Evolutionary conservation across 225 moss, liverwort and hornwort genomes (phyloP).

Genomic region (Takakia lepidozioides): DNA sequence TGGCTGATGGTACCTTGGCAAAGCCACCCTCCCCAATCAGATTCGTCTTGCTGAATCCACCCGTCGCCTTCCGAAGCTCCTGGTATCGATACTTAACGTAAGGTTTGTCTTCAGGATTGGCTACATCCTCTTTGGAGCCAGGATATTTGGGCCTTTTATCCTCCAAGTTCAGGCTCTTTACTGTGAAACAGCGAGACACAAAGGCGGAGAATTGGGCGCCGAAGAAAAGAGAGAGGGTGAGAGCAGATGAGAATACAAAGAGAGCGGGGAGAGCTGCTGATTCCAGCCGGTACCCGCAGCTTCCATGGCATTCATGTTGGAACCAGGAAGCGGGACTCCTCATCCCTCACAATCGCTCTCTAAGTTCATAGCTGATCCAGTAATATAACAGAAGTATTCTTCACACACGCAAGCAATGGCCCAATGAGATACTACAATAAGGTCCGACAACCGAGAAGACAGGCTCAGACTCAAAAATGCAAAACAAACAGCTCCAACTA

Average conservation of each 20-base stretch:
- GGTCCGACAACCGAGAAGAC: too few species aligned
- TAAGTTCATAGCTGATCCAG: conserved; percentile 11
- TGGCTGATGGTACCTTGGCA: conserved; percentile 18
- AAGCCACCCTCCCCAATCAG: conserved; percentile 40
- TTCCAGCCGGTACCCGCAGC: not conserved
- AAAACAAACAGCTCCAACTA: too few species aligned
- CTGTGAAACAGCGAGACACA: conserved; percentile 13
- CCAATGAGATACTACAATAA: too few species aligned
- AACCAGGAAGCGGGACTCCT: conserved; percentile 8
- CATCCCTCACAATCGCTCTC: conserved; percentile 3
- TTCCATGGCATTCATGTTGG: conserved; percentile 8
- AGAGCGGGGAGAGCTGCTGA: not conserved
- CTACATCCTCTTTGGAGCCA: conserved; percentile 6
- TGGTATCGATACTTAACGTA: conserved; percentile 16
- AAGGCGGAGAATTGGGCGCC: conserved; percentile 30
- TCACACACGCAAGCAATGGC: too few species aligned
- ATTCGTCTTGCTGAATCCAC: conserved; percentile 27
- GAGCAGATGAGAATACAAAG: conserved; percentile 36
- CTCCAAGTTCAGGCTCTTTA: conserved; percentile 29
- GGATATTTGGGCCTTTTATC: conserved; percentile 18
- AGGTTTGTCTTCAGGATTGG: conserved; percentile 11
- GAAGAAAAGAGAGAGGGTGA: conserved; percentile 41
- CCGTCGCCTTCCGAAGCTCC: conserved; percentile 38
- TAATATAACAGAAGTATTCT: too few species aligned
- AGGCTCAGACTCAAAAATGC: too few species aligned